Base-by-base conservation (phyloP, 441 rosid genomes). In the Erysimum cheiri region DNA sequence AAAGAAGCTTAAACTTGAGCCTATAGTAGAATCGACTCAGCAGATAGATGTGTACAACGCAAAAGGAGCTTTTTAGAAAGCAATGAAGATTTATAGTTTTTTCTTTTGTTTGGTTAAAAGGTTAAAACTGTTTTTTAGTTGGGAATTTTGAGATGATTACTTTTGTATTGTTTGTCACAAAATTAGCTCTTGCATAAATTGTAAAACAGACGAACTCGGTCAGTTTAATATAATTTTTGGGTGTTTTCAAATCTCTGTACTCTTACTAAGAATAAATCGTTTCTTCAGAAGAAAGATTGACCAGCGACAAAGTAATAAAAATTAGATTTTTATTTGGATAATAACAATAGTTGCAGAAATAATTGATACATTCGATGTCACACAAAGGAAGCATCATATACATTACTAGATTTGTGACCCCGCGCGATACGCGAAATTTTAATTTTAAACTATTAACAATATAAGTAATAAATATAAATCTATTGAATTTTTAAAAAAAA, bases 1-100 rank as follows among this genome's bases (percentile, higher is more conserved):
- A 35, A 50, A 67, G 55, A 59, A 59, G 67, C 61, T 73, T 50
- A 41, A 32, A 41, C 26, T 40, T 49, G 66, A 72, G 72, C 49
- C 62, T 73, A 52, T 33, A 41, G 68, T 73, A 29, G 50, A 73
- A 15, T 73, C 66, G 67, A 59, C 56, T 39, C 67, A 50, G 33
- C 68, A 59, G 56, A 22, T 59, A 73, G 67, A 52, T 24, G 53
- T 40, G 66, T 56, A 36, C 4, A 64, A 39, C 71, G 26, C 71
- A 48, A 19, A 72, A 15, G 29, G 53, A 49, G 60, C 47, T 58
- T 63, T 1, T 59, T 59, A 59, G 64, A 59, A 47, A 59, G 64
- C 47, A 59, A 1, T 24, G 32, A 39, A 59, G 47, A 58, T 62
- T 64, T 44, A 17, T 36, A 64, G 28, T 19, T 57, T 36, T 26